Base-by-base conservation (phyloP, 805 yeast genomes). In the Kuraishia hungarica region DNA sequence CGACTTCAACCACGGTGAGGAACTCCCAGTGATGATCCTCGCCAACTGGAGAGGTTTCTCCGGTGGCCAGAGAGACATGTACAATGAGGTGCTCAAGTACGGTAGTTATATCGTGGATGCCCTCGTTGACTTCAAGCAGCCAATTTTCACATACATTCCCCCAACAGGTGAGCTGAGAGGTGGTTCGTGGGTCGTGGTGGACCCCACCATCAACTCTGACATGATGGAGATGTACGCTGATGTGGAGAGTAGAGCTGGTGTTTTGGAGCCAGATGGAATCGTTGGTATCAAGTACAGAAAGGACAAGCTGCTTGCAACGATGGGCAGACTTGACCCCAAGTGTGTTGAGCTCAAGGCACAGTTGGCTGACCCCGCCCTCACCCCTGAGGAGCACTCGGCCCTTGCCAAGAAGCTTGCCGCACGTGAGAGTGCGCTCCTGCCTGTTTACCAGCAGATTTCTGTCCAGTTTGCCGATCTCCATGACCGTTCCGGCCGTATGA, bases 31-130 rank as follows among this genome's bases (percentile, higher is more conserved):
- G 72, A 89, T 94, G 96, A 90, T 94, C 62, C 77, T 94, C 64
- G 99, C 99, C 57, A 94, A 94, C 82, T 94, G 99, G 99, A 89
- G 99, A 84, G 99, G 99, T 67, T 94, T 94, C 84, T 90, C 97
- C 62, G 99, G 99, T 79, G 99, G 99, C 71, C 99, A 94, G 79
- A 89, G 97, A 70, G 99, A 94, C 73, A 94, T 94, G 99, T 96
- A 87, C 81, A 90, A 92, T 67, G 99, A 94, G 77, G 96, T 94
- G 50, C 84, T 94, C 76, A 94, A 94, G 73, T 94, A 89, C 69
- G 99, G 99, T 69, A 84, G 98, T 2, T 90, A 80, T 72, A 94
- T 94, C 73, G 99, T 94, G 60, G 99, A 94, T 70, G 97, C 99
- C 15, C 80, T 94, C 59, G 96, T 90, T 61, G 97, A 85, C 64